phyloP scores from a whole-genome alignment of 2,329 filamentous ascomycete genomes.

The Sporothrix pseudoabietina region DNA sequence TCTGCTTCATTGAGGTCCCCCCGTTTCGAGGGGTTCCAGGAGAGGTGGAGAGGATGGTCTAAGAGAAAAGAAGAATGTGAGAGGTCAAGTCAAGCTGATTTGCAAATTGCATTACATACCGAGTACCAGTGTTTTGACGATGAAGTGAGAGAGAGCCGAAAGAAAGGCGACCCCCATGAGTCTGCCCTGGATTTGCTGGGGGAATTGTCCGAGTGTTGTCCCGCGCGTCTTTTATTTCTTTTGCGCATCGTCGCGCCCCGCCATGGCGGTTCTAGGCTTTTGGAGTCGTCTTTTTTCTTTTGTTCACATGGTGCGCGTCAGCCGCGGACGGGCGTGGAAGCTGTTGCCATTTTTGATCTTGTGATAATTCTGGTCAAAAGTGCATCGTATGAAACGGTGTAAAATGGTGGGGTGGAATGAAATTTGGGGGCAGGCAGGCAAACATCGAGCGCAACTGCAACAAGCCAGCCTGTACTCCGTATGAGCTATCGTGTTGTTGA shows the following conservation, averaged over 20 bases:
- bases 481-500: background rate
- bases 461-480: background rate
- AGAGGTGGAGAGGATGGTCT: background rate
- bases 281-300: background rate
- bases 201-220: slow-evolving; percentile 21
- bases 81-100: slow-evolving; percentile 9
- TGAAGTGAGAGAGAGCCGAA: background rate
- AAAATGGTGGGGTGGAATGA: background rate
- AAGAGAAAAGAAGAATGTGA: background rate
- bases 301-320: background rate
- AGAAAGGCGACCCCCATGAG: slow-evolving; percentile 11
- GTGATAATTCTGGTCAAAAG: background rate
- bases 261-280: background rate
- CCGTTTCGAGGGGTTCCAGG: background rate
- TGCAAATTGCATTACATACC: slow-evolving; percentile 15
- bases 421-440: background rate
- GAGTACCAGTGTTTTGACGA: background rate
- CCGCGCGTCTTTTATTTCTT: slow-evolving; percentile 1
- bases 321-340: background rate
- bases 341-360: background rate
- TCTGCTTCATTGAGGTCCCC: background rate
- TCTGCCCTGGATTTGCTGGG: background rate
- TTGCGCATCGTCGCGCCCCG: slow-evolving; percentile 4
- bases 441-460: background rate
- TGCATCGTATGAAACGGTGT: slow-evolving; percentile 12